Conservation (phyloP, 176 grass and related monocot genomes). For the Musa itinerans region DNA sequence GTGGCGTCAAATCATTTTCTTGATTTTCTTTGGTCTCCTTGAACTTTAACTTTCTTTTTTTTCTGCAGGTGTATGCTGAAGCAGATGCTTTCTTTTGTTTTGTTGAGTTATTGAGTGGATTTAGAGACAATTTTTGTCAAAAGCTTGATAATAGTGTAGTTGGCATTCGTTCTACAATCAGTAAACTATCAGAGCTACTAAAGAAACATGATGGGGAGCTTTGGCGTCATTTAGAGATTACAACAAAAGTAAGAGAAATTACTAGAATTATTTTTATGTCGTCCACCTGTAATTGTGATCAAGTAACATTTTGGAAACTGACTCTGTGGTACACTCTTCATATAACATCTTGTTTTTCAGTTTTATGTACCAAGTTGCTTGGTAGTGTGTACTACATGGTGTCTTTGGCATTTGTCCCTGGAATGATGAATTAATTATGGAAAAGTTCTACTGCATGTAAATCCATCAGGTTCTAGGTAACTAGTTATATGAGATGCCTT, state of each 20-base stretch:
- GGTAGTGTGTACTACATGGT: background rate
- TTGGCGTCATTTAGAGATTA: conserved; percentile 74
- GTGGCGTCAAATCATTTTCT: background rate
- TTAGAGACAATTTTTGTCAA: conserved; percentile 91
- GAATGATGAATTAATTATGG: background rate
- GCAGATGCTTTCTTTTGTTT: conserved; percentile 93
- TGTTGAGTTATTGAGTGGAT: conserved; percentile 58
- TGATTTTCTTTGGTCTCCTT: background rate
- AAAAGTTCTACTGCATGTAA: background rate
- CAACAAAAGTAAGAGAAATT: conserved; percentile 51
- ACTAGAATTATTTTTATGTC: background rate
- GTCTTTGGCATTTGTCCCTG: background rate
- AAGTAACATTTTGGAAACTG: background rate
- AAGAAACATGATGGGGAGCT: conserved; percentile 60
- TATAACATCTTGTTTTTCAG: background rate
- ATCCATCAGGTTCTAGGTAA: background rate
- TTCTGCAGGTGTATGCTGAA: conserved; percentile 35
- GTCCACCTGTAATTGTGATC: too few species aligned
- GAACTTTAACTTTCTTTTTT: too few species aligned
- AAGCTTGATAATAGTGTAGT: conserved; percentile 80
- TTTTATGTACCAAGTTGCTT: background rate
- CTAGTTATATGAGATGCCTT: background rate
- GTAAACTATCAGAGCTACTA: conserved; percentile 56
- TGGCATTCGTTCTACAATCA: conserved; percentile 65
- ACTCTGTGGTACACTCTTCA: background rate